These are phyloP conservation scores for Xylariales sp. DNA, from an alignment of 2,329 filamentous ascomycete genomes.

Conservation along the genomic window DNA sequence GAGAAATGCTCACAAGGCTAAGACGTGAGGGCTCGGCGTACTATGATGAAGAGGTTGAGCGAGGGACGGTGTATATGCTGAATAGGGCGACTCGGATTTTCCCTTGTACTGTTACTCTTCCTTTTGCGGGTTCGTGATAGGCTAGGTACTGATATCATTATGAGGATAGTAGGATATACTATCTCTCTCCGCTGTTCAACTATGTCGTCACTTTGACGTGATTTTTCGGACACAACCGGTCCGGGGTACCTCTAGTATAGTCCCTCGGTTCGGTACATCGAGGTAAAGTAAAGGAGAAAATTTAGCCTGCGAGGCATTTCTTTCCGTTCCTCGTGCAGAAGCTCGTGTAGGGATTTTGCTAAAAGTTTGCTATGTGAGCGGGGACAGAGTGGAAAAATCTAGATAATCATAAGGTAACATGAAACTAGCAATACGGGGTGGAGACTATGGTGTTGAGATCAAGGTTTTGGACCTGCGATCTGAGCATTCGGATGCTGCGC, in stretches of 20 bases:
- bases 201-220: slow-evolving; percentile 8
- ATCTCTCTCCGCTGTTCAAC: neutral
- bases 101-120: neutral
- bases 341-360: too few relatives aligned
- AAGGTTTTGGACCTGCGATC: slow-evolving; percentile 26
- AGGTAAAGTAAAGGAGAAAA: neutral
- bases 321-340: slow-evolving; percentile 8
- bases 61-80: neutral
- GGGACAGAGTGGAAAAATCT: slow-evolving; percentile 2
- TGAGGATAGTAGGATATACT: neutral
- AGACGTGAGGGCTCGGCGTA: slow-evolving; percentile 1
- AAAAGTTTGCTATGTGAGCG: neutral
- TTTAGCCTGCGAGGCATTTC: slow-evolving; percentile 6
- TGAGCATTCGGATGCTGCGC: slow-evolving; percentile 1
- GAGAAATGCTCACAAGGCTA: neutral
- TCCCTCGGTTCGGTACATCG: neutral
- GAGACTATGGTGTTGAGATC: slow-evolving; percentile 38
- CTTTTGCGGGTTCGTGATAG: neutral
- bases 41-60: neutral
- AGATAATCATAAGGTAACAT: slow-evolving; percentile 8
- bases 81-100: neutral
- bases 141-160: neutral
- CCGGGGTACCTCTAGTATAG: neutral
- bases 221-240: neutral
- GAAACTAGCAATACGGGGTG: slow-evolving; percentile 18